These are phyloP conservation scores for Protoeuglena noctilucae DNA, from an alignment of 139 green algal genomes.

Conservation along the genomic window DNA sequence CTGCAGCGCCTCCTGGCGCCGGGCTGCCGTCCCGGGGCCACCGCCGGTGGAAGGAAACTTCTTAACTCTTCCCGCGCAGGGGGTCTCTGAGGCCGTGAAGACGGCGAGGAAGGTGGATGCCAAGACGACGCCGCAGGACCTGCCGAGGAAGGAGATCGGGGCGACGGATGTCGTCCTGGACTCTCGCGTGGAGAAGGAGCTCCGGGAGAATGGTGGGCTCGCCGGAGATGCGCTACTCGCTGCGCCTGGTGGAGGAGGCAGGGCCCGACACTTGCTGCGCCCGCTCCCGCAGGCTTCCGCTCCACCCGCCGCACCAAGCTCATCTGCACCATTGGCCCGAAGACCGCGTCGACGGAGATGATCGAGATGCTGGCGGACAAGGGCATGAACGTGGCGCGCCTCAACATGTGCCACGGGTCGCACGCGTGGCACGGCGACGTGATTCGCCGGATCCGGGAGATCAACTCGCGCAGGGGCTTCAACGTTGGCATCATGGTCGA, in stretches of 20 bases:
- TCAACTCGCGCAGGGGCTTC: slow-evolving; percentile 40
- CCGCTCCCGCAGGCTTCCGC: slow-evolving; percentile 15
- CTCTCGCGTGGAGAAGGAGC: slow-evolving; percentile 19
- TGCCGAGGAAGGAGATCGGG: no score
- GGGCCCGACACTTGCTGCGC: neutral
- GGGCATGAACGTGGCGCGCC: slow-evolving; percentile 47
- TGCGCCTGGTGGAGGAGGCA: no score
- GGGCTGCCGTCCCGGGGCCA: no score
- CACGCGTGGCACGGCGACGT: slow-evolving; percentile 39
- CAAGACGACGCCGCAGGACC: no score
- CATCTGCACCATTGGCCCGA: slow-evolving; percentile 56
- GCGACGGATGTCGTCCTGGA: slow-evolving; percentile 22
- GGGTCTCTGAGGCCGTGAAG: no score
- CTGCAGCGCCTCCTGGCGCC: no score
- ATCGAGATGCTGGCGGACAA: slow-evolving; percentile 31
- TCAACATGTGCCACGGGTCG: slow-evolving; percentile 48
- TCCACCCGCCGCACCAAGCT: slow-evolving; percentile 42
- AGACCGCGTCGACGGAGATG: slow-evolving; percentile 25
- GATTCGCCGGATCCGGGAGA: slow-evolving; percentile 34
- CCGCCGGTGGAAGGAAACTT: no score
- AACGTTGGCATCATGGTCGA: slow-evolving; percentile 63
- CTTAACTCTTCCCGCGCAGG: no score
- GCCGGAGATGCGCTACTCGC: neutral
- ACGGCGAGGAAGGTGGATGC: no score
- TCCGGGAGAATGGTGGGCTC: slow-evolving; percentile 22